Evolutionary conservation across 495 filamentous ascomycete genomes (phyloP).

Genomic region (Parathielavia hyrcaniae): DNA sequence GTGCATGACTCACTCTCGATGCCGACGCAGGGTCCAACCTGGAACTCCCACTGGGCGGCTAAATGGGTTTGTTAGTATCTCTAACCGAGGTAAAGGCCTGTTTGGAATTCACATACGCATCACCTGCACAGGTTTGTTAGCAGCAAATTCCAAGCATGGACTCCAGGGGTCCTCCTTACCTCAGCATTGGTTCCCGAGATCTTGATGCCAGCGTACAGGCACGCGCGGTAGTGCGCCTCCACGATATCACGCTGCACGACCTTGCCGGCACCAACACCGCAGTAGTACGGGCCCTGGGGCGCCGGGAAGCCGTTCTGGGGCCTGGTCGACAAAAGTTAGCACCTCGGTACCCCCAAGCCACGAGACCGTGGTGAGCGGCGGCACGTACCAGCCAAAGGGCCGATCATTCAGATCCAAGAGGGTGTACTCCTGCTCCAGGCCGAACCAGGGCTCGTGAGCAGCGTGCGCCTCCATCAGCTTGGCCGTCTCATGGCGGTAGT

Average conservation of each 20-base stretch:
- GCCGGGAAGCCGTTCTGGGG: conserved; percentile 81
- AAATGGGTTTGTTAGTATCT: neutral
- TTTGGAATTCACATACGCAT: conserved; percentile 10
- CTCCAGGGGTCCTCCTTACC: conserved; percentile 48
- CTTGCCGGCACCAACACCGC: conserved; percentile 94
- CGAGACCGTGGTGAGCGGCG: neutral
- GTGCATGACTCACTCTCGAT: conserved; percentile 51
- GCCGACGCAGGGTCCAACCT: conserved; percentile 88
- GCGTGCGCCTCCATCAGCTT: conserved; percentile 85
- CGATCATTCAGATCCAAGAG: conserved; percentile 72
- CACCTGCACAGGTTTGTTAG: conserved; percentile 4
- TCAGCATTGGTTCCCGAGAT: conserved; percentile 99
- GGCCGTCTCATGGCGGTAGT: conserved; percentile 63
- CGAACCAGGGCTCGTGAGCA: conserved; percentile 88
- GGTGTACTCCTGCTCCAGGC: conserved; percentile 83
- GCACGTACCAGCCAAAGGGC: conserved; percentile 86
- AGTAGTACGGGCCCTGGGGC: conserved; percentile 95
- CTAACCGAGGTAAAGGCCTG: neutral
- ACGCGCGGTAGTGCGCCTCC: conserved; percentile 97
- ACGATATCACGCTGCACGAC: conserved; percentile 98
- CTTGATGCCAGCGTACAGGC: conserved; percentile 81
- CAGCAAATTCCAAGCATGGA: neutral
- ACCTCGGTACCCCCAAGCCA: neutral
- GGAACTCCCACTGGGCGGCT: conserved; percentile 94
- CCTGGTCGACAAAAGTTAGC: conserved; percentile 8